Evolutionary conservation across 345 rosid species (phyloP), one percentile per base, ranked within the genome.

Genomic region (Arabis hirsuta): DNA sequence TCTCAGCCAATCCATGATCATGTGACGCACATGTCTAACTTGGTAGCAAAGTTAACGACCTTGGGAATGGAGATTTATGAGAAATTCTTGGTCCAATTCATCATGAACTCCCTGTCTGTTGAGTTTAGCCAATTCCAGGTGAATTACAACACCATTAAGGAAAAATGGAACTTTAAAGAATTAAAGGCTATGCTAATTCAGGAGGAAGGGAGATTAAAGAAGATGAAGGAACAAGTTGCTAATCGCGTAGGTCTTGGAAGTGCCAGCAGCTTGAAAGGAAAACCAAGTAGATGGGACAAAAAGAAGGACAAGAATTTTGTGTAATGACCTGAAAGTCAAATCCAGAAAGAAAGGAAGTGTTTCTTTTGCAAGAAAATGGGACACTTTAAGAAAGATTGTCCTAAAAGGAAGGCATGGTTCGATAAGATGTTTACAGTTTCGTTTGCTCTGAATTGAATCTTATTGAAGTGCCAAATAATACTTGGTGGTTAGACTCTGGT

Each of bases 401-500:
- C 16, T 16, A 16, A 16, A 16, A 16, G 16, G 16, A 16, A 16
- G 16, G 16, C 16, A 16, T 16, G 16, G 16, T 16, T 16, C 16
- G 16, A 16, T 16, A 16, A 16, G 16, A 16, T n/a, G n/a, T n/a
- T 16, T 16, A 16, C 16, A 16, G 16, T 16, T 16, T 16, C 16
- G 16, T 16, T 16, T 16, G 16, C 16, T 16, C 16, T 16, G 16
- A 16, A 16, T 16, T 16, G 16, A 16, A 16, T 16, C 16, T 16
- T 16, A 16, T 16, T 16, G 16, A 16, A 16, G 16, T 41, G 65
- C 50, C 65, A 38, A 20, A 0, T 20, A 41, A 60, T 41, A 60
- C 65, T 41, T 60, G 51, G 51, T 60, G 65, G 50, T 26, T 60
- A 20, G 50, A 60, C 41, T 60, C 50, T 41, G 20, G 50, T 60